Evolutionary conservation across 106 monocot genomes (phyloP).

Genomic region (Acorus calamus): DNA sequence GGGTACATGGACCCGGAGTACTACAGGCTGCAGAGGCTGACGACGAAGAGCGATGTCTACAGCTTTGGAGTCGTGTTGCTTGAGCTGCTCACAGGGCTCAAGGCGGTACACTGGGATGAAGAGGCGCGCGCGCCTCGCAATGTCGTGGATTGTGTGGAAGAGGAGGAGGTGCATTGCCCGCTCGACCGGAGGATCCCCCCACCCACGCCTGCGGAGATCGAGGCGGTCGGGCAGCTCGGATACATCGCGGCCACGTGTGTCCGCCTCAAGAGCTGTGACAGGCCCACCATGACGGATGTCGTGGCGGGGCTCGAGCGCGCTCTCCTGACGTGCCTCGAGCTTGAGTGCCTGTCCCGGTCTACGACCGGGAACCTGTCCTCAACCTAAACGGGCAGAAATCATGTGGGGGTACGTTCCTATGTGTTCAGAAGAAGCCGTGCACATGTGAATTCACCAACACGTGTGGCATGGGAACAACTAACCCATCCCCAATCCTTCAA

Average conservation of each 20-base stretch:
- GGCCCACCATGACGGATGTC: constrained; percentile 70
- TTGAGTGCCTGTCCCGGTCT: constrained; percentile 1
- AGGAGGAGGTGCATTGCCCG: constrained; percentile 32
- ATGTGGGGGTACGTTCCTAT: too few relatives aligned
- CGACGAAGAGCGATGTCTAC: constrained; percentile 80
- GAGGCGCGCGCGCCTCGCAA: constrained; percentile 43
- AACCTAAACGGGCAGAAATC: too few relatives aligned
- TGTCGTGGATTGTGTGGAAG: constrained; percentile 67
- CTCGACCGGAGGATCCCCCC: constrained; percentile 48
- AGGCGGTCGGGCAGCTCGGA: constrained; percentile 52
- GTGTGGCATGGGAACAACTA: too few relatives aligned
- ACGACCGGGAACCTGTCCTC: not conserved
- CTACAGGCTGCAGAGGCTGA: constrained; percentile 69
- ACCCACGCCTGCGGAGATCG: constrained; percentile 54
- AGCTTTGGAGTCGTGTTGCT: constrained; percentile 82
- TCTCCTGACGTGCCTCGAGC: constrained; percentile 13
- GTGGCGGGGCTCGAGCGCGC: constrained; percentile 50
- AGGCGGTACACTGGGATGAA: constrained; percentile 43
- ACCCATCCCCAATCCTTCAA: too few relatives aligned
- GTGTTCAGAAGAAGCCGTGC: too few relatives aligned
- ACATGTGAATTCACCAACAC: too few relatives aligned
- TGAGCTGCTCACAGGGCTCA: constrained; percentile 61
- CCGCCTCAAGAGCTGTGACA: constrained; percentile 33
- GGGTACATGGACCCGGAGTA: constrained; percentile 95
- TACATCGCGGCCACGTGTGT: constrained; percentile 74